Base-by-base conservation (phyloP, 257 asterid species). In the Cordia subcordata region DNA sequence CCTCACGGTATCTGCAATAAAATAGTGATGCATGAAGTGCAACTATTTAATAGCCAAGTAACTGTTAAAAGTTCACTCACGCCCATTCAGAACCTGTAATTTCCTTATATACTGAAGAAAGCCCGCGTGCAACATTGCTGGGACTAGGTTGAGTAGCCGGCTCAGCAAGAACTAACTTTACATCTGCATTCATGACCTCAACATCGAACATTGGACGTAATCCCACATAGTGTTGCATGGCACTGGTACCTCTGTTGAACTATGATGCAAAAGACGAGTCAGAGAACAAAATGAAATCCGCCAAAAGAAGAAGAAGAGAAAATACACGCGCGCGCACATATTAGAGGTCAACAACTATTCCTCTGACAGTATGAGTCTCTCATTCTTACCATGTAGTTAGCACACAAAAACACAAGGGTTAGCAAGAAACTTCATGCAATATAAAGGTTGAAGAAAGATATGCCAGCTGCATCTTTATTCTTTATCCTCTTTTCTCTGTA, bases 211-310 rank as follows among this genome's bases (percentile, higher is more conserved):
- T 93, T 61, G 99, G 97, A 18, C 96, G 93, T 56, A 93, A 76
- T 62, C 99, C 99, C 63, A 93, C 99, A 76, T 89, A 93, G 76
- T 93, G 99, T 80, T 93, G 97, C 99, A 93, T 93, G 33, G 97
- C 97, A 60, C 99, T 93, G 62, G 96, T 93, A 51, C 99, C 99
- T 77, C 97, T 79, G 84, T 93, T 93, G 76, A 93, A 93, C 99
- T 93, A 94, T 81, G 72, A 67, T 63, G 71, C 71, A 27, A 27
- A 27, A 27, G 35, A 27, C 35, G 6, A 27, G 6, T 3, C 35
- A 27, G 35, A 27, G 6, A 6, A 27, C 35, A 27, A 27, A 27
- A 27, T 27, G 35, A 27, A 27, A 27, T n/a, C n/a, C n/a, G n/a
- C n/a, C n/a, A n/a, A 27, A 6, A 6, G 35, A 6, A 27, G 6